Evolutionary conservation across 176 grass and related monocot genomes (phyloP).

Genomic region (Puccinellia tenuiflora): DNA sequence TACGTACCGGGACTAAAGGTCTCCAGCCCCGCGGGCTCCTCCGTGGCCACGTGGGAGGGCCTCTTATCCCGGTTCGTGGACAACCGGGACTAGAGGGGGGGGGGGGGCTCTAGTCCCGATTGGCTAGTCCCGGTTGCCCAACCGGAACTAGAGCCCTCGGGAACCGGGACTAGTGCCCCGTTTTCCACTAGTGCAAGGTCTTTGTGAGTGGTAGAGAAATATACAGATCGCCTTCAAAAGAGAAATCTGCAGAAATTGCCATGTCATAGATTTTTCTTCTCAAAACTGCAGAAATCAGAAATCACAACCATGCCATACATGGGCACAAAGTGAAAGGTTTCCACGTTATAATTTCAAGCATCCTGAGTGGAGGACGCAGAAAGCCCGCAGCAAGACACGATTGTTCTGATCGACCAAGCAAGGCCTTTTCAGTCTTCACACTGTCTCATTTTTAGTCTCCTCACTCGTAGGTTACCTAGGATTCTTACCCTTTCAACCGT

Average conservation of each 20-base stretch:
- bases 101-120: too few relatives aligned
- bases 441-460: too few relatives aligned
- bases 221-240: neutral
- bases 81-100: too few relatives aligned
- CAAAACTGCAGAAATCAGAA: neutral
- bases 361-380: neutral
- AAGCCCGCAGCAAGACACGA: neutral
- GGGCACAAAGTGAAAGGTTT: neutral
- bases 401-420: neutral
- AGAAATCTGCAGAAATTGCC: neutral
- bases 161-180: too few relatives aligned
- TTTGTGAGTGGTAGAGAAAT: neutral
- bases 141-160: too few relatives aligned
- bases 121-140: too few relatives aligned
- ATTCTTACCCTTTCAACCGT: neutral
- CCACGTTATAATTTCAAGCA: neutral
- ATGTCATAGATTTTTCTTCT: neutral
- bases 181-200: too few relatives aligned
- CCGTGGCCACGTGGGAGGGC: too few relatives aligned
- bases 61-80: too few relatives aligned
- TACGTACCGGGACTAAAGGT: too few relatives aligned
- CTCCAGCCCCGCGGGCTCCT: too few relatives aligned
- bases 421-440: too few relatives aligned
- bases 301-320: neutral
- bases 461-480: neutral